Conservation (phyloP, 139 green algal species). For the Chloropicon primus region DNA sequence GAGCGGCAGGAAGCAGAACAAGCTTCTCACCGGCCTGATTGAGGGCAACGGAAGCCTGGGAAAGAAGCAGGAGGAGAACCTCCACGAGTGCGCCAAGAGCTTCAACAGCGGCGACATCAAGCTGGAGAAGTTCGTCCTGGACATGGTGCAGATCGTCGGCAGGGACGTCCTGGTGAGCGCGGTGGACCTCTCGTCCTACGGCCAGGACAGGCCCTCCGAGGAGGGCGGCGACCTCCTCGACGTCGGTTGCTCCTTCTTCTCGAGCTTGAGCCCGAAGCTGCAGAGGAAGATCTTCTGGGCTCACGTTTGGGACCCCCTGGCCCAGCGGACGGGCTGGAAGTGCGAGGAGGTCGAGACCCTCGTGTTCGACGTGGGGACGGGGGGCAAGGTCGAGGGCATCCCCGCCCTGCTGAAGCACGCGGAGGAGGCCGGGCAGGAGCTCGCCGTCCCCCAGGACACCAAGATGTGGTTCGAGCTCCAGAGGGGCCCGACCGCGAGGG, state of each 20-base stretch:
- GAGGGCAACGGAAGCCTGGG: not conserved
- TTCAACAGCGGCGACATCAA: not conserved
- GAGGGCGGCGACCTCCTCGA: not conserved
- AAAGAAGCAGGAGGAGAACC: not conserved
- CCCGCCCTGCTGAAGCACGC: not conserved
- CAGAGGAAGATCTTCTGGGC: not conserved
- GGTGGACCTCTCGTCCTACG: not conserved
- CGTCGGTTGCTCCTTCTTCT: not conserved
- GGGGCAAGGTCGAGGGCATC: not conserved
- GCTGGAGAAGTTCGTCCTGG: constrained; percentile 1
- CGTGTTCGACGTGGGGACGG: too few relatives aligned
- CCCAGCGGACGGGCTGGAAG: not conserved
- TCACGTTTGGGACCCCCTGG: not conserved
- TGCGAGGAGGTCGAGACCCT: too few relatives aligned
- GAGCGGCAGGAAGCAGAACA: not conserved
- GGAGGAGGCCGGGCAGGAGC: not conserved
- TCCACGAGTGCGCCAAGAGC: not conserved
- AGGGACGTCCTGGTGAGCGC: not conserved
- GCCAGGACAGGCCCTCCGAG: not conserved
- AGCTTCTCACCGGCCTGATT: not conserved
- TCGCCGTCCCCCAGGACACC: not conserved
- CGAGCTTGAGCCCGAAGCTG: not conserved
- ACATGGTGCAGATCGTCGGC: not conserved
- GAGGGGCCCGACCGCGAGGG: not conserved
- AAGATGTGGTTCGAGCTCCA: not conserved